Base-by-base conservation (phyloP, 2,329 filamentous ascomycete genomes). In the Monosporascus cannonballus region DNA sequence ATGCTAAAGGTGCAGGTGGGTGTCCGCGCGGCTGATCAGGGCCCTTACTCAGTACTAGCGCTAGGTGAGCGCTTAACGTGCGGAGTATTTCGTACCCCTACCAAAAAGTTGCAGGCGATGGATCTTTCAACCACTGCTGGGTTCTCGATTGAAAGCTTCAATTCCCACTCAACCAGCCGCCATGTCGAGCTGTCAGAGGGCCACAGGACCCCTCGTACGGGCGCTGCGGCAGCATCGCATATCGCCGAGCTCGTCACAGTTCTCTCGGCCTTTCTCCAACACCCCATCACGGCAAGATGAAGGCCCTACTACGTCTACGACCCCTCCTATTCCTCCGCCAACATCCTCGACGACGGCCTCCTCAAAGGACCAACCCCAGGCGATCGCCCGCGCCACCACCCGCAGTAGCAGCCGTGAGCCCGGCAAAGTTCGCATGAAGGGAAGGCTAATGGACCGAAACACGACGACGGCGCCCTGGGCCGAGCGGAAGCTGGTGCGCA, bases 401-500 rank as follows among this genome's bases (percentile, higher is more conserved):
- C 2, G 17, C 27, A 30, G 27, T 11, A 69, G 49, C 9, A 30
- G 58, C 62, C 55, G 34, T 14, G 53, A 55, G 45, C 17, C 47
- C 17, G 51, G 24, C 47, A 61, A 51, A 57, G 15, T 57, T 2
- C 58, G 62, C 34, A 59, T 74, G 54, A 68, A 67, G 51, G 69
- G 72, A 34, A 68, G 72, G 58, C 72, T 78, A 60, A 71, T 83
- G 60, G 82, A 90, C 67, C 87, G 86, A n/a, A 76, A 81, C 56
- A 84, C 82, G n/a, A 87, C 89, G 25, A 78, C 82, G 44, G 83
- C 77, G 47, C 76, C 74, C 47, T 78, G 77, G 67, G 77, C 84
- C 53, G 88, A 94, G 71, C 78, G 80, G 58, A 79, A 78, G 56
- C 76, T 96, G 51, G 75, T 91, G 65, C 82, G 81, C 66, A 74